A percentile compares a stretch with the other conserved stretches of the same genome.
These are phyloP conservation scores for Pleurotus tuoliensis DNA, from an alignment of 768 basidiomycete species.

Conservation along the genomic window DNA sequence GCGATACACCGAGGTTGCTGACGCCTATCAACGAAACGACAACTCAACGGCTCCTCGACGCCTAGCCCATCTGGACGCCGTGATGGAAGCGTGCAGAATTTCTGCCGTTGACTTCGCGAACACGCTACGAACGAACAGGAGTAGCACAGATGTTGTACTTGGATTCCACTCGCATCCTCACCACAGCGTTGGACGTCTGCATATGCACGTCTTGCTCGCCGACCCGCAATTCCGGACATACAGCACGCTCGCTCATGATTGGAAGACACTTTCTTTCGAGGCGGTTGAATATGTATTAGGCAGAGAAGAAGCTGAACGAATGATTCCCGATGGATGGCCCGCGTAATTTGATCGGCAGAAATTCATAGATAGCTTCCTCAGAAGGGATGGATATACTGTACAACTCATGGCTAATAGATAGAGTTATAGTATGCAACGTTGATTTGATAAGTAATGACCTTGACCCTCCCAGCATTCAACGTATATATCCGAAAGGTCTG, in stretches of 20 bases:
- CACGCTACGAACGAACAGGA: neutral
- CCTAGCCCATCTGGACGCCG: neutral
- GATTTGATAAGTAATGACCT: too few relatives aligned
- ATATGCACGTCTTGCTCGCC: conserved; percentile 2
- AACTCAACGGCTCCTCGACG: neutral
- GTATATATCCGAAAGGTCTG: too few relatives aligned
- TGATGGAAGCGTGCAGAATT: neutral
- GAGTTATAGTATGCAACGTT: too few relatives aligned
- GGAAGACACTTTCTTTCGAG: neutral
- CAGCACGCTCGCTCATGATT: neutral
- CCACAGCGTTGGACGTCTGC: neutral
- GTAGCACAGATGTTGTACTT: neutral
- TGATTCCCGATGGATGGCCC: too few relatives aligned
- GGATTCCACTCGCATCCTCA: conserved; percentile 6
- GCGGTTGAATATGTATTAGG: too few relatives aligned
- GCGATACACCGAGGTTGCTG: neutral
- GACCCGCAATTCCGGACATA: neutral
- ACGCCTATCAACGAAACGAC: neutral
- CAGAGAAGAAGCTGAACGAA: too few relatives aligned
- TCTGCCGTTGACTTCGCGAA: neutral
- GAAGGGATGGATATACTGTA: too few relatives aligned
- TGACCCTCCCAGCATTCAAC: too few relatives aligned
- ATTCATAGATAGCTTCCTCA: too few relatives aligned
- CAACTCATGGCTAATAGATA: too few relatives aligned
- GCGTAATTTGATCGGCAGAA: too few relatives aligned